Percentiles rank a stretch among this genome's conserved stretches.
Conservation (phyloP, 2,329 filamentous ascomycete species). For the Phaeosphaeria sp. region DNA sequence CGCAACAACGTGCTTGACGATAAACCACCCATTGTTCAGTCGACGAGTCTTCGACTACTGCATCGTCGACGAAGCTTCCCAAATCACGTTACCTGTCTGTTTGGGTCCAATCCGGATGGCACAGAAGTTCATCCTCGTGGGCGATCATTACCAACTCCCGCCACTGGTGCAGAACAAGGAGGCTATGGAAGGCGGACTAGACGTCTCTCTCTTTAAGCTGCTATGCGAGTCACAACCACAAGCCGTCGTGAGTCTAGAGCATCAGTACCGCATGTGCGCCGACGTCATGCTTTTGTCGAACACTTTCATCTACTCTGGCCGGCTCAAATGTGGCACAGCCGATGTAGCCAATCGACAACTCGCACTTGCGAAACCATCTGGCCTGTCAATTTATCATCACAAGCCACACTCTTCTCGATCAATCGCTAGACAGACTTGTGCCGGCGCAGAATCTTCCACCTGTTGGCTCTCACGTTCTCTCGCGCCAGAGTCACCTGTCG, state of each 20-base stretch:
- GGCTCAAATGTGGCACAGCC: slow-evolving; percentile 85
- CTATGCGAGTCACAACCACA: slow-evolving; percentile 87
- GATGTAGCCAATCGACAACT: slow-evolving; percentile 75
- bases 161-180: slow-evolving; percentile 93
- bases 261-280: slow-evolving; percentile 98
- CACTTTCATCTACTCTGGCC: slow-evolving; percentile 88
- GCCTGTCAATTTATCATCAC: slow-evolving; percentile 44
- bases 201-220: slow-evolving; percentile 92
- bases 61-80: slow-evolving; percentile 96
- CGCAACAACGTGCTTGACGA: slow-evolving; percentile 91
- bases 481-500: slow-evolving; percentile 73
- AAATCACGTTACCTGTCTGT: slow-evolving; percentile 95
- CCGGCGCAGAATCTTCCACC: slow-evolving; percentile 51
- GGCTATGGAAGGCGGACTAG: slow-evolving; percentile 83
- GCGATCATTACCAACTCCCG: slow-evolving; percentile 94
- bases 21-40: slow-evolving; percentile 87
- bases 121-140: slow-evolving; percentile 90
- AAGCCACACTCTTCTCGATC: slow-evolving; percentile 19
- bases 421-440: slow-evolving; percentile 52
- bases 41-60: slow-evolving; percentile 95
- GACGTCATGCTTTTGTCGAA: slow-evolving; percentile 97
- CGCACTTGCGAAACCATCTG: slow-evolving; percentile 61
- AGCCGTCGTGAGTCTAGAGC: slow-evolving; percentile 88
- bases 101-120: slow-evolving; percentile 93
- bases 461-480: slow-evolving; percentile 84